Evolutionary conservation across 1,139 yeast species (phyloP), one percentile per base, ranked within the genome.

Genomic region (Kluyveromyces sp.): DNA sequence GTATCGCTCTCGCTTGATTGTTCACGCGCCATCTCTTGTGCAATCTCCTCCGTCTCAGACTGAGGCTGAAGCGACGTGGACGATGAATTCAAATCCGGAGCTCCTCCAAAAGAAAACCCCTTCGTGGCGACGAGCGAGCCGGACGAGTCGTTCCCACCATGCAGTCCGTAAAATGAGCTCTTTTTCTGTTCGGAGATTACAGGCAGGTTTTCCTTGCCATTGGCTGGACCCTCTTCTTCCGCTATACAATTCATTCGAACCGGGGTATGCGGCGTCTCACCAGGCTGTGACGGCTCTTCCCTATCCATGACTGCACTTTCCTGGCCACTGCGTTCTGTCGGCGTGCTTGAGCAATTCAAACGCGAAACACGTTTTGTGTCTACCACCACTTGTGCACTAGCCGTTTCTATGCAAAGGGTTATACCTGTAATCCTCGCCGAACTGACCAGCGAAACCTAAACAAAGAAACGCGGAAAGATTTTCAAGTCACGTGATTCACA

Each of bases 111-210:
- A 1, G 60, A 54, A 39, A 61, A 61, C 2, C 59, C 42, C 3
- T 60, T 53, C 34, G 60, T 60, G 41, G 55, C 55, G n/a, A 61
- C 56, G 28, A 61, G 34, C 41, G 63, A 59, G n/a, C 63, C 57
- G 39, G 64, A 59, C 9, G 65, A 61, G 35, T 56, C 54, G 44
- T 59, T 61, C 4, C 52, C 61, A 28, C 55, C 64, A 15, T 50
- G 47, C 12, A 48, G 41, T 1, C 60, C 50, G 40, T 60, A 61
- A 33, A 60, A 49, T 11, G 56, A 47, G 12, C 53, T 47, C 22
- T 45, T 45, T 25, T 44, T 28, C 19, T 45, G 16, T 19, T 13
- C 26, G 11, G 39, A 42, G 3, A 33, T 7, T 12, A 19, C 25
- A 3, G 36, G 26, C 26, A 22, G 36, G 11, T 19, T n/a, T n/a